Base-by-base conservation (phyloP, 2,329 filamentous ascomycete genomes). In the Rutstroemia sydowiana region DNA sequence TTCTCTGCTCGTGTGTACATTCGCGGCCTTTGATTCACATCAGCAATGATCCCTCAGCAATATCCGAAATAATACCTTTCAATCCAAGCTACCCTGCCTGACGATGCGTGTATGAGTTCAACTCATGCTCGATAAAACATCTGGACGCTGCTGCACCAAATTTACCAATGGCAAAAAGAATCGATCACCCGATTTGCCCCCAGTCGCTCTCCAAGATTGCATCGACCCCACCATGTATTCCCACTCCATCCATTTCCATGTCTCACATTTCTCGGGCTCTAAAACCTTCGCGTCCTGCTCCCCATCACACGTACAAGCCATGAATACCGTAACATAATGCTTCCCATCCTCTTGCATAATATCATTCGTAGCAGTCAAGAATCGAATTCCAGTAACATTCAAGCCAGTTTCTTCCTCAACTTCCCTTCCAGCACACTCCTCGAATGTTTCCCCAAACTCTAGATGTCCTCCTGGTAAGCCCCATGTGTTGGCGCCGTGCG, bases 271-370 rank as follows among this genome's bases (percentile, higher is more conserved):
- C 2, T 78, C 65, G 0, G 74, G 52, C 52, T 62, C 57, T 23
- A 55, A 42, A 31, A 85, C 83, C 71, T 74, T 51, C 0, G 84
- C 65, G 23, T 73, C 73, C 0, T 61, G 57, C 14, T 73, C 69
- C 23, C 79, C 73, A 0, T 69, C 62, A 41, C 67, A 68, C 39
- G 78, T 81, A 0, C 18, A 21, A 5, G 71, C 69, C 55, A 88
- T 77, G 58, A 87, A 90, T 2, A 89, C 66, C 0, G 87, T 91
- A 46, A 89, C 73, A 62, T 91, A 92, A 63, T 92, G 87, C 66
- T 83, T 87, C 8, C 28, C 68, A n/a, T 76, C 74, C 0, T 63
- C 62, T 1, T 67, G 61, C 63, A 89, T 87, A 1, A 86, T 63
- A 59, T 84, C 81, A 62, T 90, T 88, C 5, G 84, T 88, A 0